Conservation (phyloP, 2,329 filamentous ascomycete species). For the Phaeoacremonium minimum region DNA sequence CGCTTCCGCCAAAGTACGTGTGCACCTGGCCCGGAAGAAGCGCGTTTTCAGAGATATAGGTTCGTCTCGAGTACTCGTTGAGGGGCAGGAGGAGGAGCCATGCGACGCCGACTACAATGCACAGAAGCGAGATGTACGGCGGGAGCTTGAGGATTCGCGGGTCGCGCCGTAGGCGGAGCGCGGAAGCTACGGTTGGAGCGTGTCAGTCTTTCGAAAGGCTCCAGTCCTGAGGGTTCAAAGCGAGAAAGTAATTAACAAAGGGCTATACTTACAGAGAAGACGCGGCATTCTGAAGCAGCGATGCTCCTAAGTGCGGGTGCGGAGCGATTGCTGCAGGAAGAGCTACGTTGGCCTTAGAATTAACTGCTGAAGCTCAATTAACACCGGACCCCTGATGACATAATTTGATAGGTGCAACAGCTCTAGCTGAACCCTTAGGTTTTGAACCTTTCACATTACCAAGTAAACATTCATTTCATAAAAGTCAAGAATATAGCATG, state of each 20-base stretch:
- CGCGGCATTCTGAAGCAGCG: constrained; percentile 51
- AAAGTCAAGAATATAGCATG: no score
- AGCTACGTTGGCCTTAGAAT: no score
- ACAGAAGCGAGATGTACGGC: constrained; percentile 81
- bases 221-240: background rate
- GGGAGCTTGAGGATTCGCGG: constrained; percentile 78
- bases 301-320: no score
- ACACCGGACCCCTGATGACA: no score
- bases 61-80: constrained; percentile 83
- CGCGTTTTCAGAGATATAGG: constrained; percentile 97
- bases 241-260: background rate
- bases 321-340: no score
- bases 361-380: no score
- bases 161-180: constrained; percentile 71
- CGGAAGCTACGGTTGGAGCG: constrained; percentile 40
- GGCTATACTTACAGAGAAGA: constrained; percentile 41
- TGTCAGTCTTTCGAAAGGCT: constrained; percentile 7
- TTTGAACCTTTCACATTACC: no score
- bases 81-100: constrained; percentile 91
- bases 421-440: no score
- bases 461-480: no score
- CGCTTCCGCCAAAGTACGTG: constrained; percentile 94
- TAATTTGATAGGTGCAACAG: no score
- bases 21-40: constrained; percentile 93
- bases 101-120: constrained; percentile 76